Evolutionary conservation across 495 filamentous ascomycete species (phyloP).

Genomic region (Penicillium steckii): DNA sequence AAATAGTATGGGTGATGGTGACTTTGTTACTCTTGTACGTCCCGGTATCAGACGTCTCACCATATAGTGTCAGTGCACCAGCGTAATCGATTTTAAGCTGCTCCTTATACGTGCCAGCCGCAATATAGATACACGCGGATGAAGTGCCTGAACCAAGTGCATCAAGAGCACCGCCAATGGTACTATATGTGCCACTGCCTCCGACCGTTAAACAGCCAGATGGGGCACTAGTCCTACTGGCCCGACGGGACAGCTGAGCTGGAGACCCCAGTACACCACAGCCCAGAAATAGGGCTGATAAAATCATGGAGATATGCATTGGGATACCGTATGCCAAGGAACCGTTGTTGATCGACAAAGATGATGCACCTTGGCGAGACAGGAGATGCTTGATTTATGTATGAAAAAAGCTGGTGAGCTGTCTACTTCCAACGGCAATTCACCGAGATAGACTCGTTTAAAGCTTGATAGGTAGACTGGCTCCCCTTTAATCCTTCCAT

Average conservation of each 20-base stretch:
- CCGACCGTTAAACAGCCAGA: slow-evolving; percentile 32
- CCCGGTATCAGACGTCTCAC: slow-evolving; percentile 55
- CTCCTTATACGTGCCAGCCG: slow-evolving; percentile 46
- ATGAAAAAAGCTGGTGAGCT: neutral
- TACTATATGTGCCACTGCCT: slow-evolving; percentile 22
- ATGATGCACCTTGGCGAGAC: neutral
- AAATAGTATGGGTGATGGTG: slow-evolving; percentile 54
- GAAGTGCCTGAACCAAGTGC: slow-evolving; percentile 23
- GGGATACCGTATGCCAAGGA: neutral
- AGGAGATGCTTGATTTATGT: neutral
- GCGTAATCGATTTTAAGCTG: slow-evolving; percentile 50
- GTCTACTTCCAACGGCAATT: neutral
- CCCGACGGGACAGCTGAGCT: slow-evolving; percentile 5
- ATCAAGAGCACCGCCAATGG: slow-evolving; percentile 23
- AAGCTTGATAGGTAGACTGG: too few relatives aligned
- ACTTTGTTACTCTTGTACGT: slow-evolving; percentile 58
- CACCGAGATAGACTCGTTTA: neutral
- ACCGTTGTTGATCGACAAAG: neutral
- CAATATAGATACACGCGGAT: slow-evolving; percentile 32
- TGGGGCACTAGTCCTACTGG: slow-evolving; percentile 23
- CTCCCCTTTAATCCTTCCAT: neutral
- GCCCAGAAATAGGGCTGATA: slow-evolving; percentile 13
- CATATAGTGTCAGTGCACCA: slow-evolving; percentile 42
- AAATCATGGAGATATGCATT: neutral
- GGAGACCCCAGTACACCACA: slow-evolving; percentile 9